Base-by-base conservation (phyloP, 2,329 filamentous ascomycete species). In the Metarhizium rileyi region DNA sequence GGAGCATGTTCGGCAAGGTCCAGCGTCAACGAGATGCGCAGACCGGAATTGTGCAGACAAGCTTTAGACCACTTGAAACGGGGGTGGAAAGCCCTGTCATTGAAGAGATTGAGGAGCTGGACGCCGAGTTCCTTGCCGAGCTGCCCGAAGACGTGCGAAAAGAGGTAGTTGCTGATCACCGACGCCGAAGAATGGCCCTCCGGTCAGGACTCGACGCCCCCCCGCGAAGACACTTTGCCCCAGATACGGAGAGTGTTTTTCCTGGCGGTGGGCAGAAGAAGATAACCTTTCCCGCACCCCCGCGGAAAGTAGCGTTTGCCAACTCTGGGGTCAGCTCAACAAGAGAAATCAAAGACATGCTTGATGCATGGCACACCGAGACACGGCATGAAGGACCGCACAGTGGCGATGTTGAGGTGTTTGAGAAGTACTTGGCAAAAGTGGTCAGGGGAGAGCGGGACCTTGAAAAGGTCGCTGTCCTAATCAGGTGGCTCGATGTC, bases 401-500 rank as follows among this genome's bases (percentile, higher is more conserved):
- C 65, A 68, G 69, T 0, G 81, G 86, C 50, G 93, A 98, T 65
- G 83, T 91, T 0, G 76, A 75, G 38, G 82, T 90, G 35, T 72
- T 97, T 52, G 79, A 76, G 48, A 77, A 73, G 59, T 97, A 95
- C 64, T 65, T 97, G 27, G 71, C 64, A 5, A 77, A 76, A 25
- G 87, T 97, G 0, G 76, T 95, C 0, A 53, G 69, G 1, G 83
- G 91, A 50, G 93, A 97, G 65, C 73, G 77, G 51, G 84, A 96
- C 62, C 74, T 93, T 67, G 76, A 77, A 5, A 95, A 95, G 66
- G 87, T 80, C 1, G 75, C 80, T 2, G 77, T 78, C 12, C 67
- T 93, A 18, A 76, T 86, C 12, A 80, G 74, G 55, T 95, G 88
- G 87, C 56, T 84, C 45, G 70, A 71, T 40, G 72, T 78, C 59